A percentile compares a stretch with the other conserved stretches of the same genome.
phyloP scores from a whole-genome alignment of 2,329 filamentous ascomycete genomes.

The Aureobasidium sp. region DNA sequence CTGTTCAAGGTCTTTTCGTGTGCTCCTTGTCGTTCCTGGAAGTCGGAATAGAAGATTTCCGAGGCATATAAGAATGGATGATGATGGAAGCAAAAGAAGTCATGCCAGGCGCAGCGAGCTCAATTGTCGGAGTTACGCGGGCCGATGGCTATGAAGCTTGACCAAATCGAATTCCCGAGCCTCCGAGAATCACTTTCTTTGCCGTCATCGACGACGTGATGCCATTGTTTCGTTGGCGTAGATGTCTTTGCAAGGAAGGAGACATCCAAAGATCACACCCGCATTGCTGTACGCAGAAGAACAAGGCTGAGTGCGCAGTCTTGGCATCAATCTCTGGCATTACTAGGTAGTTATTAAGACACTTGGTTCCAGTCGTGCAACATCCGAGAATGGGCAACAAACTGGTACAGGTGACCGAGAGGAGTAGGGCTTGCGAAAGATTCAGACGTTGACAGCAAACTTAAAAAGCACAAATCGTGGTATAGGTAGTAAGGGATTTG shows the following conservation, averaged over 20 bases:
- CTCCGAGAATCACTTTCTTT: too few relatives aligned
- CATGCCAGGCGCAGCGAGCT: not conserved
- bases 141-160: not conserved
- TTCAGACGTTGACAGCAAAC: not conserved
- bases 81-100: not conserved
- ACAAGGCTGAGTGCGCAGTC: too few relatives aligned
- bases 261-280: too few relatives aligned
- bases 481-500: not conserved
- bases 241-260: too few relatives aligned
- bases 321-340: too few relatives aligned
- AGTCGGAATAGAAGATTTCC: not conserved
- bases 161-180: not conserved
- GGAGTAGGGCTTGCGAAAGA: not conserved
- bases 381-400: too few relatives aligned
- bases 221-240: not conserved
- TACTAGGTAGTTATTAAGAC: too few relatives aligned
- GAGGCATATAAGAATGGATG: not conserved
- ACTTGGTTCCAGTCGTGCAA: too few relatives aligned
- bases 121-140: not conserved
- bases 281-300: too few relatives aligned
- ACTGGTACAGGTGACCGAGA: not conserved
- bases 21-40: not conserved
- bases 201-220: too few relatives aligned
- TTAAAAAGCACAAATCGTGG: not conserved
- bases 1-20: not conserved